Percentiles rank a stretch among this genome's conserved stretches.
These are phyloP conservation scores for Ehretia macrophylla DNA, from an alignment of 257 asterid genomes.

Conservation along the genomic window DNA sequence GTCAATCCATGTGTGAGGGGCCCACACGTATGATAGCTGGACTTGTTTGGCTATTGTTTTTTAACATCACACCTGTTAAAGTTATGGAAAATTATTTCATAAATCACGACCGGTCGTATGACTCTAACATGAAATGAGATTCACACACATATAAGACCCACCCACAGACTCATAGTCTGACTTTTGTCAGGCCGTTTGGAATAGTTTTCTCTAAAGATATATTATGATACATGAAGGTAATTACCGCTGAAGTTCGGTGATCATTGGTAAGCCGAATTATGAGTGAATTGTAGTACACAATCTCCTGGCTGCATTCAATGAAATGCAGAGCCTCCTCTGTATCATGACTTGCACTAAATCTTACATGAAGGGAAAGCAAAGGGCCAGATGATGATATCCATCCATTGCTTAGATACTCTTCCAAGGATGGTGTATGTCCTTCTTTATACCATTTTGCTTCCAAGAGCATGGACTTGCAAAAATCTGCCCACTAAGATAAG, in stretches of 20 bases:
- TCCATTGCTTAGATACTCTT: slow-evolving; percentile 47
- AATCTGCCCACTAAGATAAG: slow-evolving; percentile 43
- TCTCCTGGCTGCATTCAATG: slow-evolving; percentile 21
- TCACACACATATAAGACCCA: too few relatives aligned
- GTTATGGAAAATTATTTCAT: too few relatives aligned
- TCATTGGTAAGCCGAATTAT: slow-evolving; percentile 59
- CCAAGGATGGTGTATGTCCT: slow-evolving; percentile 42
- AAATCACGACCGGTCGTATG: too few relatives aligned
- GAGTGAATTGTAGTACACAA: slow-evolving; percentile 35
- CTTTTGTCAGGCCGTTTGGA: too few relatives aligned
- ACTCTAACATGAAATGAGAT: too few relatives aligned
- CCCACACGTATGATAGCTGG: too few relatives aligned
- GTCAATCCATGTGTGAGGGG: too few relatives aligned
- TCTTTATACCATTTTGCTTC: slow-evolving; percentile 57
- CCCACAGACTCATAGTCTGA: too few relatives aligned
- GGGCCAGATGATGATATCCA: slow-evolving; percentile 48
- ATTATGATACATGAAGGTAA: too few relatives aligned
- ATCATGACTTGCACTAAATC: slow-evolving; percentile 23
- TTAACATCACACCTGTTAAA: too few relatives aligned
- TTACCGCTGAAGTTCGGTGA: slow-evolving; percentile 51
- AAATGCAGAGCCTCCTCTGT: slow-evolving; percentile 4
- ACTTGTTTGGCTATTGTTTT: too few relatives aligned
- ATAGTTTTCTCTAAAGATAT: too few relatives aligned
- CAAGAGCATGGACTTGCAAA: slow-evolving; percentile 45
- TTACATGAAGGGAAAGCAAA: slow-evolving; percentile 36